Evolutionary conservation across 768 basidiomycete genomes (phyloP).

Genomic region (Russula dissimulans): DNA sequence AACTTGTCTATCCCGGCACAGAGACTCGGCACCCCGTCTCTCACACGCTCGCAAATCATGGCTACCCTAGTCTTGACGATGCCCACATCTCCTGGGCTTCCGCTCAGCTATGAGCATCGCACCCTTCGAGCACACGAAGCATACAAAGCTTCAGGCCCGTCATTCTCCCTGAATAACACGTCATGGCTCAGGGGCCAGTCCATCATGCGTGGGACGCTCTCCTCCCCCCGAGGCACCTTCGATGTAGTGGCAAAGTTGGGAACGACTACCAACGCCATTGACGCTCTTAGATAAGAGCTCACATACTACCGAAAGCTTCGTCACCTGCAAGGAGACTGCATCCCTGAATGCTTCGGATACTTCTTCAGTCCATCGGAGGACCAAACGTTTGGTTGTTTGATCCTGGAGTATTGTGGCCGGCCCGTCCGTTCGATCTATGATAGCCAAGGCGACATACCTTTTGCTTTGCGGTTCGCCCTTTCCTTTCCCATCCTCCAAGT

Average conservation of each 20-base stretch:
- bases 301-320: conserved; percentile 2
- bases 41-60: neutral
- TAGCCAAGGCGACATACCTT: neutral
- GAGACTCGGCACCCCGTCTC: neutral
- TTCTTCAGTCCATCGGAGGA: conserved; percentile 1
- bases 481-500: neutral
- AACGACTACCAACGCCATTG: neutral
- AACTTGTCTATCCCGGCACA: neutral
- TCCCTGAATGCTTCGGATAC: conserved; percentile 9
- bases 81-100: neutral
- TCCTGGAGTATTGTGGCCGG: conserved; percentile 7
- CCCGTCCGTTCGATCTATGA: conserved; percentile 7
- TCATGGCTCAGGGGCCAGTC: conserved; percentile 9
- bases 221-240: neutral
- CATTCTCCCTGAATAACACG: neutral
- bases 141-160: neutral
- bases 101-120: conserved; percentile 6
- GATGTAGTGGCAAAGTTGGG: conserved; percentile 12
- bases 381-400: conserved; percentile 2
- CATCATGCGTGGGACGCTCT: conserved; percentile 8
- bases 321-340: conserved; percentile 2
- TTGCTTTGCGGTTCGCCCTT: neutral
- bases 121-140: conserved; percentile 5
- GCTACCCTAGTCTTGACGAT: conserved; percentile 9
- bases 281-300: conserved; percentile 4